These are phyloP conservation scores for Linum lewisii DNA, from an alignment of 345 rosid species.

Conservation along the genomic window DNA sequence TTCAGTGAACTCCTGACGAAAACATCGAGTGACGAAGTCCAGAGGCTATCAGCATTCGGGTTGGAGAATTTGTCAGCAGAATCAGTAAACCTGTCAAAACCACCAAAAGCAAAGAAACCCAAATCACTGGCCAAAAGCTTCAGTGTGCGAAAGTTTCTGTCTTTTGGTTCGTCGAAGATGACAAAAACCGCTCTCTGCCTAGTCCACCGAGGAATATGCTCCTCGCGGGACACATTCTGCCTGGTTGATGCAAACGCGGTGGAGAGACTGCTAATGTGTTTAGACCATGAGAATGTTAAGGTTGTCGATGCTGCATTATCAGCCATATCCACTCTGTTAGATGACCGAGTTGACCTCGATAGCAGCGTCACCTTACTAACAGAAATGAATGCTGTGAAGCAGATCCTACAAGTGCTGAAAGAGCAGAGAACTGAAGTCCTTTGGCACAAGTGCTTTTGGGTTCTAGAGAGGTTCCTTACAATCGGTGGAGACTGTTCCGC, in stretches of 20 bases:
- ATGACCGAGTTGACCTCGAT: conserved; percentile 72
- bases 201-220: conserved; percentile 76
- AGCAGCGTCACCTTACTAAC: conserved; percentile 50
- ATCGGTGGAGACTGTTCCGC: conserved; percentile 48
- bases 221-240: conserved; percentile 73
- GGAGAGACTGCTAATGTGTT: conserved; percentile 56
- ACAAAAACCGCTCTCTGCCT: conserved; percentile 35
- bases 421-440: conserved; percentile 59
- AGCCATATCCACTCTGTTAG: conserved; percentile 71
- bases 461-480: conserved; percentile 67
- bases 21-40: conserved; percentile 74
- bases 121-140: conserved; percentile 34
- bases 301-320: conserved; percentile 79
- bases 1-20: conserved; percentile 66
- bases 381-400: conserved; percentile 42
- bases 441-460: conserved; percentile 73
- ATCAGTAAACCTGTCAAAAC: conserved; percentile 49
- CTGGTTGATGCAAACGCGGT: conserved; percentile 77
- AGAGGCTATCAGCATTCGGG: conserved; percentile 68
- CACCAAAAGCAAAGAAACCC: conserved; percentile 30
- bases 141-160: conserved; percentile 34
- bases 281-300: conserved; percentile 61
- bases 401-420: conserved; percentile 51
- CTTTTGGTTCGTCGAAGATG: conserved; percentile 39
- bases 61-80: conserved; percentile 70